These are phyloP conservation scores for Phymatotrichopsis omnivora DNA, from an alignment of 2,329 filamentous ascomycete species.

Conservation along the genomic window DNA sequence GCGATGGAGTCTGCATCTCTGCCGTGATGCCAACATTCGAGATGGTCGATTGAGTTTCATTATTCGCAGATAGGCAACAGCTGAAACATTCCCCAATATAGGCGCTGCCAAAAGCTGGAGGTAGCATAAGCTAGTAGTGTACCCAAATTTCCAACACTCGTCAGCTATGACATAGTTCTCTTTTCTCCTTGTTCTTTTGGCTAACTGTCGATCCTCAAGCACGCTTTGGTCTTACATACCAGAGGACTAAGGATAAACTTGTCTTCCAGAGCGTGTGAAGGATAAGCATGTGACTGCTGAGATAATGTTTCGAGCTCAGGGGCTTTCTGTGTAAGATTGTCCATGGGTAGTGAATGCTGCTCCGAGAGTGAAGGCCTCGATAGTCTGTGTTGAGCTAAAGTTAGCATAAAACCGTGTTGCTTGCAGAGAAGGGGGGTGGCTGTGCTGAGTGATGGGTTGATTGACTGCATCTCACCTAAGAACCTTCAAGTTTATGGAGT, in stretches of 20 bases:
- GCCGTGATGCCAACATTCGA: constrained; percentile 73
- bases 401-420: constrained; percentile 1
- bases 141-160: neutral
- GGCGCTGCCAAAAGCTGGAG: constrained; percentile 82
- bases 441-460: neutral
- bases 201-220: constrained; percentile 4
- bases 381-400: constrained; percentile 52
- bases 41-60: constrained; percentile 57
- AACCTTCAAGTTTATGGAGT: constrained; percentile 69
- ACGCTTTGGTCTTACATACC: constrained; percentile 32
- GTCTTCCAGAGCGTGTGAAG: constrained; percentile 41
- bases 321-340: constrained; percentile 28
- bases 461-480: constrained; percentile 42
- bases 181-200: neutral
- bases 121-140: constrained; percentile 56
- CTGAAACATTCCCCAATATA: constrained; percentile 94
- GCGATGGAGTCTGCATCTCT: constrained; percentile 88
- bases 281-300: constrained; percentile 66
- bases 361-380: constrained; percentile 68
- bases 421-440: neutral
- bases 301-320: constrained; percentile 42
- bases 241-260: constrained; percentile 49
- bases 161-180: neutral
- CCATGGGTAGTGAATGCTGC: constrained; percentile 54
- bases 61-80: constrained; percentile 93